phyloP scores from a whole-genome alignment of 2,329 filamentous ascomycete genomes.

The Fusarium compactum region DNA sequence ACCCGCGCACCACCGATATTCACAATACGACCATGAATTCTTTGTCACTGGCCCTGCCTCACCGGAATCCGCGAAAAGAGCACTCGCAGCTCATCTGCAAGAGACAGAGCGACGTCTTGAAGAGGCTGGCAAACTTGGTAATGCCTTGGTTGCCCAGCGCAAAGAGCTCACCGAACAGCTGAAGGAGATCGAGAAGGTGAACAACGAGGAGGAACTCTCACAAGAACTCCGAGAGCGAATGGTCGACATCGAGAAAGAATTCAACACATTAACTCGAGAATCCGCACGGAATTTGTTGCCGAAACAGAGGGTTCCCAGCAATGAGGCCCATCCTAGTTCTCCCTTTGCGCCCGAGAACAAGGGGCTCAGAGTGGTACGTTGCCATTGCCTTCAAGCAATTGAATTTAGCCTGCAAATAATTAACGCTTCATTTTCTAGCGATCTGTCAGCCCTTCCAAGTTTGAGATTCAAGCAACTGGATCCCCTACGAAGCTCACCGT shows the following conservation, averaged over 20 bases:
- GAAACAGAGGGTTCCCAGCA: slow-evolving; percentile 83
- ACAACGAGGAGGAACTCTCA: slow-evolving; percentile 81
- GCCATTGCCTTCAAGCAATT: slow-evolving; percentile 1
- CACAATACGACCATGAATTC: slow-evolving; percentile 82
- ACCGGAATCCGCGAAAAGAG: slow-evolving; percentile 86
- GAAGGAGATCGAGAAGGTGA: slow-evolving; percentile 83
- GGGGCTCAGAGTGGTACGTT: slow-evolving; percentile 67
- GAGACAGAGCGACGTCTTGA: slow-evolving; percentile 93
- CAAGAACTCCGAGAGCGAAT: slow-evolving; percentile 86
- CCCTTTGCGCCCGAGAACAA: slow-evolving; percentile 66
- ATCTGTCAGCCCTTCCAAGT: slow-evolving; percentile 79
- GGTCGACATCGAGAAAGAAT: slow-evolving; percentile 90
- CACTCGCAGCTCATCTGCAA: slow-evolving; percentile 88
- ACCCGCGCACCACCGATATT: slow-evolving; percentile 75
- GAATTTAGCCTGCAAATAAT: background rate
- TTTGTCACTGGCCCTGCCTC: slow-evolving; percentile 81
- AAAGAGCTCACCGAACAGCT: slow-evolving; percentile 84
- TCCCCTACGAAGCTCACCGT: slow-evolving; percentile 92
- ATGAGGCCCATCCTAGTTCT: slow-evolving; percentile 67
- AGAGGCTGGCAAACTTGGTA: slow-evolving; percentile 90
- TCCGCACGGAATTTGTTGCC: slow-evolving; percentile 88
- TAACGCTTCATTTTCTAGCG: slow-evolving; percentile 60
- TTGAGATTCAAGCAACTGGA: slow-evolving; percentile 84
- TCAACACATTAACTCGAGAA: slow-evolving; percentile 92
- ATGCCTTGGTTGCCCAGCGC: slow-evolving; percentile 86